A percentile compares a stretch with the other conserved stretches of the same genome.
Evolutionary conservation across 257 asterid species (phyloP).

Genomic region (Petunia axillaris): DNA sequence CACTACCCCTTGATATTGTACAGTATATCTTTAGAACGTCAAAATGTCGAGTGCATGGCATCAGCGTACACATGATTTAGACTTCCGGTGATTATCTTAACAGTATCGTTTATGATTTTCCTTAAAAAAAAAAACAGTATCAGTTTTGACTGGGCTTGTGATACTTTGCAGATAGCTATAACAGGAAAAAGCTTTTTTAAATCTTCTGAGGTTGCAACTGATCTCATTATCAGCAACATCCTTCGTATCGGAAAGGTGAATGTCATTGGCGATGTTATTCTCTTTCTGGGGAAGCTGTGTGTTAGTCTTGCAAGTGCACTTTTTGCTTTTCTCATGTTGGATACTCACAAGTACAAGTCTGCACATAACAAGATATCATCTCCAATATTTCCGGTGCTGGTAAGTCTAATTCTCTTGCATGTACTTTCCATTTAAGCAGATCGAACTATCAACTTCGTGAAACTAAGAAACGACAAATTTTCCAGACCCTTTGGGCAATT

Average conservation of each 20-base stretch:
- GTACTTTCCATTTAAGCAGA: not conserved
- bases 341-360: constrained; percentile 70
- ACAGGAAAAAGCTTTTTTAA: constrained; percentile 90
- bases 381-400: constrained; percentile 96
- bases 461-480: not conserved
- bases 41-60: not conserved
- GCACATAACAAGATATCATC: constrained; percentile 93
- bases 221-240: constrained; percentile 87
- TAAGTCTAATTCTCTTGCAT: constrained; percentile 31
- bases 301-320: constrained; percentile 94
- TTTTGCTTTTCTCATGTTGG: constrained; percentile 92
- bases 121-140: not conserved
- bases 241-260: constrained; percentile 93
- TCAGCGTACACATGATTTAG: not conserved
- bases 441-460: not conserved
- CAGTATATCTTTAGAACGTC: not conserved
- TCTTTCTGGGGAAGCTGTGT: constrained; percentile 93
- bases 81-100: not conserved
- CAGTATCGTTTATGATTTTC: not conserved
- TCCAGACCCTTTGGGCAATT: not conserved
- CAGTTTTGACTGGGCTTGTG: not conserved
- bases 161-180: constrained; percentile 74
- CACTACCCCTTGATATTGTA: not conserved
- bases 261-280: constrained; percentile 90
- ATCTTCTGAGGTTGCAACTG: constrained; percentile 94